Evolutionary conservation across 352 stramenopile species (phyloP), one percentile per base, ranked within the genome.

Genomic region (Pythium sp.): DNA sequence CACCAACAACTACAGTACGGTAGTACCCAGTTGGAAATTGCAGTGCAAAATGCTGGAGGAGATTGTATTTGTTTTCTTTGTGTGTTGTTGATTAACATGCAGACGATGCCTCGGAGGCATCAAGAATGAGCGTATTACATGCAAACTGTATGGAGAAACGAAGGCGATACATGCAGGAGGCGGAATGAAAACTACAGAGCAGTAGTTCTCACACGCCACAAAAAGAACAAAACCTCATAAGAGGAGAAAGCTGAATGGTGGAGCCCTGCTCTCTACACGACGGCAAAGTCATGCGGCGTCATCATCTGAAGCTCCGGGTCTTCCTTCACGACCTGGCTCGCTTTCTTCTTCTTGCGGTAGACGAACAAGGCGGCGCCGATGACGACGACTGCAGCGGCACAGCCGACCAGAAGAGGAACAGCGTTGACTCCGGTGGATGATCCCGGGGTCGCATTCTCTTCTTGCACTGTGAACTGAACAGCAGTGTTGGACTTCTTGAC

Each of bases 251-350:
- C 28, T 53, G 34, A 38, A 12, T 9, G 7, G 5, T 3, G 9
- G 8, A 47, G 18, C 20, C n/a, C 58, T 34, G 18, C 20, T n/a
- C 58, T 34, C 54, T 63, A 63, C 12, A 63, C 58, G 58, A 63
- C 36, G 1, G 58, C 24, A 14, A 53, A 28, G 36, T 20, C 12
- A 14, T 53, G 34, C 7, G 58, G 58, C 12, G 36, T 63, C 22
- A 63, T 43, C 30, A 63, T 32, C 34, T 63, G n/a, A 24, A 58
- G 24, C 26, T 38, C 53, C 26, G 53, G 34, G 15, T 63, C 22
- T 26, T 53, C 58, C 22, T 32, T 54, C 58, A 26, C 36, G 38
- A 20, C 22, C 14, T 34, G 32, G n/a, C 12, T 38, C n/a, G 15
- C 20, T 22, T 34, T 54, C n/a, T 54, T 41, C 54, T 60, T 34